A percentile compares a stretch with the other conserved stretches of the same genome.
Conservation (phyloP, 176 grass and related monocot genomes). For the Cenchrus fungigraminus region DNA sequence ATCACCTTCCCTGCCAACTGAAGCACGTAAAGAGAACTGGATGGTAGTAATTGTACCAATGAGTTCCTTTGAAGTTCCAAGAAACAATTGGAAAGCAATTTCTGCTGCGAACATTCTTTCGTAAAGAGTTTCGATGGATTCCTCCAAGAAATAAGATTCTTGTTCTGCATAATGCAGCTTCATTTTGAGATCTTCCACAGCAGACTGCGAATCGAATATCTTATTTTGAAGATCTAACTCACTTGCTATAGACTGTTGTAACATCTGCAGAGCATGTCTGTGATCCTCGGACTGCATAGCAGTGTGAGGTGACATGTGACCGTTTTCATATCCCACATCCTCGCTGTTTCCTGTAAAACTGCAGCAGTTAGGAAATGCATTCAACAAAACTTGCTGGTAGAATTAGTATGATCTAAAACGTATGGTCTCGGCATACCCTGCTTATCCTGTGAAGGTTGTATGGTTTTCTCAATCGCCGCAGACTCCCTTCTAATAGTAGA, state of each 20-base stretch:
- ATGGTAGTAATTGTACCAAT: conserved; percentile 40
- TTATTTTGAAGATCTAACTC: conserved; percentile 66
- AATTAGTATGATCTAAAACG: not conserved
- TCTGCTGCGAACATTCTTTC: conserved; percentile 66
- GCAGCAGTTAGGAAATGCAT: conserved; percentile 6
- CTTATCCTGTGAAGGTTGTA: conserved; percentile 44
- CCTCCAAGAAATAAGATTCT: conserved; percentile 58
- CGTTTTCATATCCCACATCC: conserved; percentile 44
- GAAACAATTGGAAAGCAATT: conserved; percentile 58
- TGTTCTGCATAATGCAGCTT: conserved; percentile 52
- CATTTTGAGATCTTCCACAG: conserved; percentile 56
- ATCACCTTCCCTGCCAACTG: conserved; percentile 32
- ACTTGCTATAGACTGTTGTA: conserved; percentile 75
- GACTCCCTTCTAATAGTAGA: conserved; percentile 46
- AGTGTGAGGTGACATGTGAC: conserved; percentile 41
- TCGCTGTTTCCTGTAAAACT: conserved; percentile 46
- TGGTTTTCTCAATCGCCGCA: conserved; percentile 42
- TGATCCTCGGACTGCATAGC: conserved; percentile 49
- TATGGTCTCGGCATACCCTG: conserved; percentile 41
- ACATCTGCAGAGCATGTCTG: conserved; percentile 66
- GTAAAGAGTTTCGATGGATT: conserved; percentile 55
- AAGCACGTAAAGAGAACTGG: conserved; percentile 35
- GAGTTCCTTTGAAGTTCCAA: conserved; percentile 68
- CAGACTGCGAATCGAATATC: conserved; percentile 48
- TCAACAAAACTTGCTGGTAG: not conserved